Evolutionary conservation across 2,329 filamentous ascomycete species (phyloP).

Genomic region (Penicillium glabrum): DNA sequence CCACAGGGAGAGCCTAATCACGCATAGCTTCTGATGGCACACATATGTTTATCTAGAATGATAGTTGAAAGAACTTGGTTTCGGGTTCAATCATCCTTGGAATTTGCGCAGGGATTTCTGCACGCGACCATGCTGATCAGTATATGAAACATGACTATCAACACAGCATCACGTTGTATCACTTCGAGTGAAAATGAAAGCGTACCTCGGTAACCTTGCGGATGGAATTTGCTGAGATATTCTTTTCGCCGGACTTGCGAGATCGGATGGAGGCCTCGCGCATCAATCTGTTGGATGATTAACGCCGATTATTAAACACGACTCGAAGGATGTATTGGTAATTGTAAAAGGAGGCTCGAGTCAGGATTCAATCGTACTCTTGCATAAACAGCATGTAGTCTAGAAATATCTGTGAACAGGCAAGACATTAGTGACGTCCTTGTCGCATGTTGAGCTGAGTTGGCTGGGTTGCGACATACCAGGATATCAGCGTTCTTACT

Average conservation of each 20-base stretch:
- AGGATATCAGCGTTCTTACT: conserved; percentile 85
- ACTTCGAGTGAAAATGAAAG: not conserved
- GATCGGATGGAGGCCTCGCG: conserved; percentile 77
- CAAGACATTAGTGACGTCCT: not conserved
- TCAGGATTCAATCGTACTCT: conserved; percentile 47
- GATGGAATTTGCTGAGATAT: conserved; percentile 72
- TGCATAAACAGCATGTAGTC: conserved; percentile 81
- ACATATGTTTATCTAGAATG: not conserved
- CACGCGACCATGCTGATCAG: not conserved
- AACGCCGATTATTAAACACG: not conserved
- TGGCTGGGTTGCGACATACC: conserved; percentile 49
- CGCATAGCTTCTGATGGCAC: not conserved
- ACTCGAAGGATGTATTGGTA: not conserved
- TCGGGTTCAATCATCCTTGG: conserved; percentile 53
- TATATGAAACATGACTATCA: not conserved
- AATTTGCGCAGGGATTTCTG: conserved; percentile 68
- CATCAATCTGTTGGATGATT: conserved; percentile 59
- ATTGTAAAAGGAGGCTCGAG: not conserved
- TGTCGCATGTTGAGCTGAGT: not conserved
- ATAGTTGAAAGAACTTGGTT: not conserved
- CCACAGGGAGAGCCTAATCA: not conserved
- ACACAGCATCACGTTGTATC: not conserved
- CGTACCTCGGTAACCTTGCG: conserved; percentile 74
- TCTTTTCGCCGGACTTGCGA: conserved; percentile 70
- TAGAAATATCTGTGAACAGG: conserved; percentile 68